Conservation (phyloP, 331 rosid genomes). For the Dryas integrifolia region DNA sequence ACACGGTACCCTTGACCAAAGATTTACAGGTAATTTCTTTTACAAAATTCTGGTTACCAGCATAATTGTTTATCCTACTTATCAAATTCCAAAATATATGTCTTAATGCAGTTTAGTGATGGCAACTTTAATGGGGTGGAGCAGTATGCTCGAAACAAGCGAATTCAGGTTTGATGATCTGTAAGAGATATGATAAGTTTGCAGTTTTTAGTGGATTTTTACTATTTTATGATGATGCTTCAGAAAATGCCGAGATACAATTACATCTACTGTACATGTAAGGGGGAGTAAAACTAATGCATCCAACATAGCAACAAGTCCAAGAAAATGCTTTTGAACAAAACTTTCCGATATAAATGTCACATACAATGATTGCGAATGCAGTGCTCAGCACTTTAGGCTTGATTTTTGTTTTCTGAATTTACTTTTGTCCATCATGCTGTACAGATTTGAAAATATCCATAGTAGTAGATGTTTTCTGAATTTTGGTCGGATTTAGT, state of each 20-base stretch:
- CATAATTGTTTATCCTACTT: slow-evolving; percentile 9
- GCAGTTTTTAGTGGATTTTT: not conserved
- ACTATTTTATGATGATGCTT: not conserved
- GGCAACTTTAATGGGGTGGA: slow-evolving; percentile 58
- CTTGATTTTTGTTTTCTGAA: not conserved
- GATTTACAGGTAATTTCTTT: slow-evolving; percentile 65
- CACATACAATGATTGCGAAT: not conserved
- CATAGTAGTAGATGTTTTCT: not conserved
- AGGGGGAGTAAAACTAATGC: not conserved
- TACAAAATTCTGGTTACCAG: not conserved
- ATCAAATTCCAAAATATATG: slow-evolving; percentile 17
- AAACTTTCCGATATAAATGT: not conserved
- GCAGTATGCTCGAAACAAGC: slow-evolving; percentile 84
- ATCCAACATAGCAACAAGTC: not conserved
- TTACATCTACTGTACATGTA: not conserved
- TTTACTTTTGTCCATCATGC: not conserved
- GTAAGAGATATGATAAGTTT: not conserved
- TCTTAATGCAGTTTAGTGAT: slow-evolving; percentile 49
- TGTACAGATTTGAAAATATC: not conserved
- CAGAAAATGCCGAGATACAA: not conserved
- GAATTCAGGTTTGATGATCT: slow-evolving; percentile 65
- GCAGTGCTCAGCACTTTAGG: not conserved
- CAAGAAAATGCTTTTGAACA: not conserved
- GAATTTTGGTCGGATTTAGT: not conserved
- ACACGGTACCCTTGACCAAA: slow-evolving; percentile 62